Percentiles rank a stretch among this genome's conserved stretches.
phyloP scores from a whole-genome alignment of 2,329 filamentous ascomycete species.

The Cladosporium sphaerospermum region DNA sequence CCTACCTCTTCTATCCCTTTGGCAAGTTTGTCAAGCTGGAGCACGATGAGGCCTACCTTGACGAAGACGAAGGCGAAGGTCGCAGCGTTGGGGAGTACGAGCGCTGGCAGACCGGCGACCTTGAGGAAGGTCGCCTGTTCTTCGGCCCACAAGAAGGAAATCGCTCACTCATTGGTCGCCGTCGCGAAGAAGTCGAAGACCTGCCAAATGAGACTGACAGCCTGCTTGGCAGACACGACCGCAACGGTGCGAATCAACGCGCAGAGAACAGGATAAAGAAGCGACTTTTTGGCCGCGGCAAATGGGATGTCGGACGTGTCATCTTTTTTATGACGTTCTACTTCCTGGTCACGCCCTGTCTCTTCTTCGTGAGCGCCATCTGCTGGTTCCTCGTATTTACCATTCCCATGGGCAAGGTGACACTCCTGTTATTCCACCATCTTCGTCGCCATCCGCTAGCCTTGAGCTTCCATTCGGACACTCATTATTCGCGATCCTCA shows the following conservation, averaged over 20 bases:
- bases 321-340: conserved; percentile 98
- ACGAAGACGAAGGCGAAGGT: conserved; percentile 92
- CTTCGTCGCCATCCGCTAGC: conserved; percentile 87
- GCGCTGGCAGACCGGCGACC: conserved; percentile 95
- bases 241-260: conserved; percentile 23
- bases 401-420: conserved; percentile 98
- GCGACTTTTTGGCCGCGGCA: conserved; percentile 83
- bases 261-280: conserved; percentile 54
- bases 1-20: conserved; percentile 92
- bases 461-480: conserved; percentile 85
- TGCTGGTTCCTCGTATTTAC: conserved; percentile 97
- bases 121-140: conserved; percentile 92
- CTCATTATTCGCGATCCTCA: conserved; percentile 64
- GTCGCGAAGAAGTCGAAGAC: conserved; percentile 83
- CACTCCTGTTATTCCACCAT: conserved; percentile 82
- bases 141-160: conserved; percentile 70
- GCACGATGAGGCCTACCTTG: conserved; percentile 86
- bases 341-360: conserved; percentile 76
- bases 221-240: conserved; percentile 55
- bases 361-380: conserved; percentile 77
- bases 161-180: conserved; percentile 77
- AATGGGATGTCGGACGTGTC: conserved; percentile 92
- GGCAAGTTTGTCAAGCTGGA: conserved; percentile 92
- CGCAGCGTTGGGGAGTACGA: conserved; percentile 98
- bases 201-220: conserved; percentile 73